Evolutionary conservation across 2,329 filamentous ascomycete genomes (phyloP).

Genomic region (Laburnicola sp.): DNA sequence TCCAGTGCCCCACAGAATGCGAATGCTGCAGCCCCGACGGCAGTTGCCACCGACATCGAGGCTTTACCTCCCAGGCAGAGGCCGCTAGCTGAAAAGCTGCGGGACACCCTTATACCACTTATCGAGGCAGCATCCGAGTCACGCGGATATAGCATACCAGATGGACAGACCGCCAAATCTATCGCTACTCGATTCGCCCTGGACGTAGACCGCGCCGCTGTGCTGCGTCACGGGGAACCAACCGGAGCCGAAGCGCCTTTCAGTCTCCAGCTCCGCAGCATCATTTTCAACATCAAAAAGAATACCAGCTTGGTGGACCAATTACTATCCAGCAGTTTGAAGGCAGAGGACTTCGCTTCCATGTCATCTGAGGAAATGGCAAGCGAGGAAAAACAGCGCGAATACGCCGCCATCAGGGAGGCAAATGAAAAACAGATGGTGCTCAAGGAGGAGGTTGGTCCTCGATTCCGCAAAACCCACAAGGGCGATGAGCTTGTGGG

Average conservation of each 20-base stretch:
- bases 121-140: constrained; percentile 69
- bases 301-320: constrained; percentile 78
- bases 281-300: constrained; percentile 85
- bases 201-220: constrained; percentile 74
- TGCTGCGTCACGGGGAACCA: constrained; percentile 59
- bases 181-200: constrained; percentile 72
- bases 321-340: constrained; percentile 71
- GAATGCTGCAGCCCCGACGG: constrained; percentile 19
- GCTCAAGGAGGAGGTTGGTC: constrained; percentile 69
- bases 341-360: constrained; percentile 74
- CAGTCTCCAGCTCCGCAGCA: constrained; percentile 68
- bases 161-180: constrained; percentile 64
- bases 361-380: constrained; percentile 93
- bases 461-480: constrained; percentile 84
- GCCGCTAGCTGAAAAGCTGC: constrained; percentile 69
- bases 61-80: constrained; percentile 66
- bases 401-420: constrained; percentile 76
- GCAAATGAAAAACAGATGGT: constrained; percentile 79
- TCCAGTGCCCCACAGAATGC: constrained; percentile 30
- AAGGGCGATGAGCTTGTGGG: constrained; percentile 93
- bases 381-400: constrained; percentile 81
- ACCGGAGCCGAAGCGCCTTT: constrained; percentile 52
- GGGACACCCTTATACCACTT: constrained; percentile 68
- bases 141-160: constrained; percentile 63
- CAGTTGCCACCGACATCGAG: constrained; percentile 23